Percentiles rank a stretch among this genome's conserved stretches.
Conservation (phyloP, 208 protist genomes). For the Blastocrithidia nonstop region DNA sequence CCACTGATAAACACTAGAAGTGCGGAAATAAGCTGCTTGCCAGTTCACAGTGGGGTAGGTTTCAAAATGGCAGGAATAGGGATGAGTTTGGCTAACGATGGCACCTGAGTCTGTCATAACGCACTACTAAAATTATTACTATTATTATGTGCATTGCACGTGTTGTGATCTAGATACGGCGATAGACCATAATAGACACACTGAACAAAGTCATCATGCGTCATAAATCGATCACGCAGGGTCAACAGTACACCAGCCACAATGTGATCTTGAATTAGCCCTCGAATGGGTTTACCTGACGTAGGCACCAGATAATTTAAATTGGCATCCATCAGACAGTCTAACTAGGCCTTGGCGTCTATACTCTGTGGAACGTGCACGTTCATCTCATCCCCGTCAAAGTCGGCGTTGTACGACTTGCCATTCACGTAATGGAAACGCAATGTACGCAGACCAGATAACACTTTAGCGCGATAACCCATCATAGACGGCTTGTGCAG, state of each 20-base stretch:
- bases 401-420: slow-evolving; percentile 99
- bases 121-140: background rate
- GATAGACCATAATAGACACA: slow-evolving; percentile 85
- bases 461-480: slow-evolving; percentile 89
- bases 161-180: slow-evolving; percentile 58
- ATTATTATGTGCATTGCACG: background rate
- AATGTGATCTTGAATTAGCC: slow-evolving; percentile 99
- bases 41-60: slow-evolving; percentile 91
- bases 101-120: slow-evolving; percentile 5
- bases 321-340: slow-evolving; percentile 89
- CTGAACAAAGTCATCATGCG: slow-evolving; percentile 83
- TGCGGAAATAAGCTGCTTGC: slow-evolving; percentile 95
- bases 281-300: slow-evolving; percentile 95
- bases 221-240: slow-evolving; percentile 92
- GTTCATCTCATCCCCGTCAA: slow-evolving; percentile 99
- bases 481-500: slow-evolving; percentile 99
- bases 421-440: slow-evolving; percentile 99
- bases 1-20: slow-evolving; percentile 71
- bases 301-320: slow-evolving; percentile 94
- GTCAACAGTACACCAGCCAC: slow-evolving; percentile 95
- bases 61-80: slow-evolving; percentile 90
- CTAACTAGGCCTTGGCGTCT: slow-evolving; percentile 89
- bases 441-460: slow-evolving; percentile 91
- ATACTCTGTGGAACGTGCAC: slow-evolving; percentile 97
- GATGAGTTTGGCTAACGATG: slow-evolving; percentile 59